A percentile compares a stretch with the other conserved stretches of the same genome.
These are phyloP conservation scores for Colletotrichum musicola DNA, from an alignment of 2,329 filamentous ascomycete genomes.

Conservation along the genomic window DNA sequence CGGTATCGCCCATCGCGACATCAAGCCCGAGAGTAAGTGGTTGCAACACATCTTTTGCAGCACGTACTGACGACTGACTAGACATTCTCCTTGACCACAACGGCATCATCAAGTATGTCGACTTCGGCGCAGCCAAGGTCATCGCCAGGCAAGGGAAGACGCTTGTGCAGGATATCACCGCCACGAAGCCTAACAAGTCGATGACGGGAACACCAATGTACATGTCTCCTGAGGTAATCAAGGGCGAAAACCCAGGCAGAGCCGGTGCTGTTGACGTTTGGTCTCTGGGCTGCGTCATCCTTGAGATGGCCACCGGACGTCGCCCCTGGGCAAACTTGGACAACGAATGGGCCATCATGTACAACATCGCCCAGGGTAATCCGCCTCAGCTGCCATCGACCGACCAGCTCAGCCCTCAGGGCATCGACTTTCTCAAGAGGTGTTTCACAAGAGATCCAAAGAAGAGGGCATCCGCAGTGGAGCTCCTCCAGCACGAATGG, in stretches of 20 bases:
- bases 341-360: conserved; percentile 99
- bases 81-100: conserved; percentile 97
- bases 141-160: conserved; percentile 95
- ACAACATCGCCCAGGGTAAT: conserved; percentile 98
- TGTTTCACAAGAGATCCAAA: conserved; percentile 90
- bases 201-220: conserved; percentile 99
- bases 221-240: conserved; percentile 99
- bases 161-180: conserved; percentile 73
- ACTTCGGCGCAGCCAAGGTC: conserved; percentile 97
- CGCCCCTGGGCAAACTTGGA: conserved; percentile 95
- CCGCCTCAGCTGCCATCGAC: conserved; percentile 84
- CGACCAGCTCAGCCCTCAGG: conserved; percentile 86
- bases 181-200: conserved; percentile 80
- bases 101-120: conserved; percentile 98
- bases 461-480: conserved; percentile 83
- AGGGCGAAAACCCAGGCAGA: conserved; percentile 83
- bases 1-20: conserved; percentile 94
- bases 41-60: neutral
- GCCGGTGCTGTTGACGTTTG: conserved; percentile 94
- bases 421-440: conserved; percentile 87
- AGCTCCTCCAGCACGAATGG: conserved; percentile 96
- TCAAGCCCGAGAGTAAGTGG: conserved; percentile 92
- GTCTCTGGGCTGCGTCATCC: conserved; percentile 95
- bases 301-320: conserved; percentile 96
- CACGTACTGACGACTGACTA: conserved; percentile 49